Evolutionary conservation across 2,329 filamentous ascomycete genomes (phyloP).

Genomic region (Seiridium unicorne): DNA sequence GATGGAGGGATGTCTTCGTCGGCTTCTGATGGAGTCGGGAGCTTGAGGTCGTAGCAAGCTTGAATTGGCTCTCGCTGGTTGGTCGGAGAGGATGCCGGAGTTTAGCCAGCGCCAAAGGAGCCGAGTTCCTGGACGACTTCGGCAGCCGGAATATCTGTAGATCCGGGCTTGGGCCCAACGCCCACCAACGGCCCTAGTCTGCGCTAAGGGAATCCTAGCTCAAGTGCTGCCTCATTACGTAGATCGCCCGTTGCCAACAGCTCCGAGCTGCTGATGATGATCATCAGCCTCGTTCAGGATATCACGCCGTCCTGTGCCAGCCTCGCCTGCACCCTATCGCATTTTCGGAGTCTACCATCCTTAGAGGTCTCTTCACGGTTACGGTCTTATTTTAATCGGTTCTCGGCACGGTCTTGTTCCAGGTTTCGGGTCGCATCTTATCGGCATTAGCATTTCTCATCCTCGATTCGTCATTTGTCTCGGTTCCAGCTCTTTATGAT

Average conservation of each 20-base stretch:
- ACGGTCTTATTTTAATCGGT: background rate
- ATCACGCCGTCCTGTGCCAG: slow-evolving; percentile 1
- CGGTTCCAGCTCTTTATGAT: background rate
- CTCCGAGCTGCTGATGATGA: background rate
- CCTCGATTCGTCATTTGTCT: background rate
- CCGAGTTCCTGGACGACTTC: background rate
- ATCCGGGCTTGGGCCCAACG: background rate
- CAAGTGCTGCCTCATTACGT: background rate
- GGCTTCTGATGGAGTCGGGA: background rate
- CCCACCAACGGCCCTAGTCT: background rate
- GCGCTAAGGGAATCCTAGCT: background rate
- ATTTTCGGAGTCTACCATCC: background rate
- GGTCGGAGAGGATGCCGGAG: background rate
- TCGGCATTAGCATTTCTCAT: background rate
- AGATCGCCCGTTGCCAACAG: background rate
- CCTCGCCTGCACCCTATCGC: background rate
- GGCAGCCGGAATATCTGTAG: background rate
- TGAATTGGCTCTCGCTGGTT: slow-evolving; percentile 7
- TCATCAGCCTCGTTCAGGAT: slow-evolving; percentile 1
- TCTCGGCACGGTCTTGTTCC: background rate
- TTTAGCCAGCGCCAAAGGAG: background rate
- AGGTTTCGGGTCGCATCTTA: background rate
- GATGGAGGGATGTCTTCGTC: background rate
- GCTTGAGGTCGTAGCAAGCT: slow-evolving; percentile 4
- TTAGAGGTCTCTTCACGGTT: background rate